A percentile compares a stretch with the other conserved stretches of the same genome.
Evolutionary conservation across 805 yeast genomes (phyloP).

Genomic region (Candida sakaeoensis): DNA sequence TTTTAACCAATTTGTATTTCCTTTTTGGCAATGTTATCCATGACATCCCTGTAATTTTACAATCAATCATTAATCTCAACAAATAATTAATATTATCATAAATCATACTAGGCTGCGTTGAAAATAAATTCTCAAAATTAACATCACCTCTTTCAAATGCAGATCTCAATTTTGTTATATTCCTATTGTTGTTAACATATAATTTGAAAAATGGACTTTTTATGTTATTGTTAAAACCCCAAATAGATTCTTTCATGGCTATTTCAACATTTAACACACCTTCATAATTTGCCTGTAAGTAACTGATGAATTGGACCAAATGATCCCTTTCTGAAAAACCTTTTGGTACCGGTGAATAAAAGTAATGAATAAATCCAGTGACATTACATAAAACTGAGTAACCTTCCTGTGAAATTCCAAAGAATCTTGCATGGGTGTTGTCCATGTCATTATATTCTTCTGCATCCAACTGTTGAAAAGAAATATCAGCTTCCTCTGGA

Average conservation of each 20-base stretch:
- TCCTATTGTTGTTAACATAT: slow-evolving; percentile 59
- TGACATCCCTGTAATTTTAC: slow-evolving; percentile 91
- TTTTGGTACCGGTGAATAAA: slow-evolving; percentile 87
- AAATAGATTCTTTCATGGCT: slow-evolving; percentile 73
- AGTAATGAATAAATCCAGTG: slow-evolving; percentile 82
- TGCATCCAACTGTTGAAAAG: slow-evolving; percentile 91
- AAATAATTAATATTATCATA: slow-evolving; percentile 89
- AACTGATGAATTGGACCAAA: slow-evolving; percentile 41
- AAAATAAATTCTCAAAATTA: slow-evolving; percentile 57
- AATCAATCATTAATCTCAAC: slow-evolving; percentile 86
- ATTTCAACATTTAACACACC: slow-evolving; percentile 68
- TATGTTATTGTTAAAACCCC: slow-evolving; percentile 86
- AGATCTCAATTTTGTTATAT: slow-evolving; percentile 64
- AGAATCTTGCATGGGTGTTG: slow-evolving; percentile 69
- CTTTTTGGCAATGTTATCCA: slow-evolving; percentile 89
- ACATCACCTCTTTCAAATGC: slow-evolving; percentile 84
- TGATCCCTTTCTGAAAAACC: slow-evolving; percentile 61
- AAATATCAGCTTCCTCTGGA: slow-evolving; percentile 48
- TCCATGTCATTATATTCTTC: slow-evolving; percentile 70
- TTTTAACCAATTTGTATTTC: slow-evolving; percentile 51
- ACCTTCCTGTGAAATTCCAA: slow-evolving; percentile 89
- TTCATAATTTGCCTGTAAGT: slow-evolving; percentile 46
- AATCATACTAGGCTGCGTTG: slow-evolving; percentile 56
- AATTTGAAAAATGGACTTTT: slow-evolving; percentile 79
- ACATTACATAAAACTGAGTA: slow-evolving; percentile 87